Evolutionary conservation across 768 basidiomycete genomes (phyloP).

Genomic region (Stropharia rugosoannulata): DNA sequence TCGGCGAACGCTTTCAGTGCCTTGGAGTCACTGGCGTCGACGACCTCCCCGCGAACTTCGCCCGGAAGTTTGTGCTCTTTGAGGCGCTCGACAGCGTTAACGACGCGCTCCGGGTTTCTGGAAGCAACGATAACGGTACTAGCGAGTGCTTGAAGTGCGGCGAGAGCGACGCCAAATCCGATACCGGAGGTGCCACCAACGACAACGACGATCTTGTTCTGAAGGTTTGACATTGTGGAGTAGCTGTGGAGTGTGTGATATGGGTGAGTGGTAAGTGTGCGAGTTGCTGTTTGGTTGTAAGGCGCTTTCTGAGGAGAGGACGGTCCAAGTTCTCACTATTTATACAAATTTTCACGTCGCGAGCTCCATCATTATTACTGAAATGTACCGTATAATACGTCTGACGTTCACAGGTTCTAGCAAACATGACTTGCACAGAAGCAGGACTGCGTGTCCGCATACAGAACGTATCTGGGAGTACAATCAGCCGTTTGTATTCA

Average conservation of each 20-base stretch:
- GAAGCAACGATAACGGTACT: background rate
- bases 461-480: too few species aligned
- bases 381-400: too few species aligned
- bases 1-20: background rate
- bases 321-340: too few species aligned
- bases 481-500: too few species aligned
- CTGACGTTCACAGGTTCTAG: too few species aligned
- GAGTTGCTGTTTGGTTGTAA: too few species aligned
- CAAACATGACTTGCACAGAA: too few species aligned
- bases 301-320: too few species aligned
- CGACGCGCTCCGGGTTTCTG: background rate
- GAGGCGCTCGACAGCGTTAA: background rate
- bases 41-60: background rate
- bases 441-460: too few species aligned
- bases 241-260: background rate
- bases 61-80: background rate
- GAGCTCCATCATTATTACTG: too few species aligned
- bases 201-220: background rate
- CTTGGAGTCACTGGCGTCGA: background rate
- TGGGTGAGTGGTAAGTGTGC: background rate
- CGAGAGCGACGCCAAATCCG: background rate
- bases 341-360: too few species aligned
- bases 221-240: background rate
- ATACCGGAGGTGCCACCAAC: background rate
- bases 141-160: background rate